Conservation (phyloP, 345 rosid genomes). For the Odontarrhena argentea region DNA sequence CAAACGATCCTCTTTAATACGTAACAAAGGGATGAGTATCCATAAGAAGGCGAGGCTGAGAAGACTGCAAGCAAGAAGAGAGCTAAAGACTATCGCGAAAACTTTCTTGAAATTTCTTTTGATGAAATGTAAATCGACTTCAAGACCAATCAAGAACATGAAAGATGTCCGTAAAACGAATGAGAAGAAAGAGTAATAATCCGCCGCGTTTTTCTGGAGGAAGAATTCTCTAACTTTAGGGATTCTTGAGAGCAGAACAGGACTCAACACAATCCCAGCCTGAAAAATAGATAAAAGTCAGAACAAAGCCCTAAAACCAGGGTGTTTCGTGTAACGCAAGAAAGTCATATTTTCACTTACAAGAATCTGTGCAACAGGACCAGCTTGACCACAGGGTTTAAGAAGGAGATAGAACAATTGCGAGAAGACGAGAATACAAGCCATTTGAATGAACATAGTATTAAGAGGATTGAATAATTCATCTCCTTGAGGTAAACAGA, state of each 20-base stretch:
- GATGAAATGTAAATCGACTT: slow-evolving; percentile 60
- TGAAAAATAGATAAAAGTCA: slow-evolving; percentile 30
- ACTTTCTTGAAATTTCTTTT: slow-evolving; percentile 53
- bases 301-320: neutral
- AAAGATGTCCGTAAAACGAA: slow-evolving; percentile 59
- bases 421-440: slow-evolving; percentile 81
- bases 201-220: slow-evolving; percentile 55
- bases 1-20: slow-evolving; percentile 23
- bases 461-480: slow-evolving; percentile 67
- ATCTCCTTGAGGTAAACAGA: slow-evolving; percentile 43
- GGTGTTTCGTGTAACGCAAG: slow-evolving; percentile 1
- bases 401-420: slow-evolving; percentile 74
- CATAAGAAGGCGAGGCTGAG: slow-evolving; percentile 46
- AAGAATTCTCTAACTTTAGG: slow-evolving; percentile 46
- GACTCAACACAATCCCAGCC: slow-evolving; percentile 85
- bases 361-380: slow-evolving; percentile 83
- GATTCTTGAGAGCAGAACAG: slow-evolving; percentile 62
- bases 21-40: slow-evolving; percentile 40
- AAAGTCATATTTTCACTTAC: slow-evolving; percentile 38
- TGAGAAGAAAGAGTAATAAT: slow-evolving; percentile 54
- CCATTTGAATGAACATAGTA: slow-evolving; percentile 60
- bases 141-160: slow-evolving; percentile 82
- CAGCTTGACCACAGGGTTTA: slow-evolving; percentile 78
- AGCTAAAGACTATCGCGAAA: slow-evolving; percentile 50
- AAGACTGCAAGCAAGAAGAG: slow-evolving; percentile 40